Conservation (phyloP, 2,329 filamentous ascomycete species). For the Alternaria brassicicola region DNA sequence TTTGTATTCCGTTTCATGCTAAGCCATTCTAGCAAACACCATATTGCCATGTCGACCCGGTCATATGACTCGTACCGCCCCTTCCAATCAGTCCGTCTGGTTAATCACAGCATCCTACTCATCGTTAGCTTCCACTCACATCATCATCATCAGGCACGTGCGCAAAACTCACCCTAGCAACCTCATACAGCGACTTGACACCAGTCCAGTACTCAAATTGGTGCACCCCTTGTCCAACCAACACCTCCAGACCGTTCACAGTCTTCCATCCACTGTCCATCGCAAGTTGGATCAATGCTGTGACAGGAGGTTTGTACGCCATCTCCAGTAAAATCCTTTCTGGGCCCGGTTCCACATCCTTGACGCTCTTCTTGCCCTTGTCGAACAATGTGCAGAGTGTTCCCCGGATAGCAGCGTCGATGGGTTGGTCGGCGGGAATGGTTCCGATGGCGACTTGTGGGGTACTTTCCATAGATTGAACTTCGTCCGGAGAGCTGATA, state of each 20-base stretch:
- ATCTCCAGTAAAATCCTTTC: conserved; percentile 78
- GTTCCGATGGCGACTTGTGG: conserved; percentile 83
- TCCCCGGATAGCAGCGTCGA: conserved; percentile 73
- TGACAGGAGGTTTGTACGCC: conserved; percentile 90
- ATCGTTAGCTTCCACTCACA: conserved; percentile 5
- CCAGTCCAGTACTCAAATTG: conserved; percentile 90
- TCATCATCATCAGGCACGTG: too few relatives aligned
- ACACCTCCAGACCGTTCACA: conserved; percentile 84
- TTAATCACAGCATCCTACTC: conserved; percentile 26
- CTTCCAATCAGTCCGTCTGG: conserved; percentile 6
- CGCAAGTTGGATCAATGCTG: conserved; percentile 83
- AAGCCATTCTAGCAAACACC: not conserved
- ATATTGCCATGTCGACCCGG: not conserved
- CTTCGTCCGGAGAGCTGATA: conserved; percentile 56
- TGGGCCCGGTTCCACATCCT: conserved; percentile 27
- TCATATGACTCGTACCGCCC: too few relatives aligned
- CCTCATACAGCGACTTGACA: conserved; percentile 73
- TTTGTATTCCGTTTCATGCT: not conserved
- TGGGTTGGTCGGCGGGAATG: conserved; percentile 84
- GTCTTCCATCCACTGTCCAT: conserved; percentile 78
- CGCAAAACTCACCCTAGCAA: conserved; percentile 63
- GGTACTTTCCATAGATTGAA: conserved; percentile 55
- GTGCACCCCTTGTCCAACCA: conserved; percentile 83
- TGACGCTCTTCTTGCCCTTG: conserved; percentile 26
- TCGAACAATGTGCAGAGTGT: conserved; percentile 64